Percentiles rank a stretch among this genome's conserved stretches.
These are phyloP conservation scores for Thelephora ganbajun DNA, from an alignment of 768 basidiomycete species.

Conservation along the genomic window DNA sequence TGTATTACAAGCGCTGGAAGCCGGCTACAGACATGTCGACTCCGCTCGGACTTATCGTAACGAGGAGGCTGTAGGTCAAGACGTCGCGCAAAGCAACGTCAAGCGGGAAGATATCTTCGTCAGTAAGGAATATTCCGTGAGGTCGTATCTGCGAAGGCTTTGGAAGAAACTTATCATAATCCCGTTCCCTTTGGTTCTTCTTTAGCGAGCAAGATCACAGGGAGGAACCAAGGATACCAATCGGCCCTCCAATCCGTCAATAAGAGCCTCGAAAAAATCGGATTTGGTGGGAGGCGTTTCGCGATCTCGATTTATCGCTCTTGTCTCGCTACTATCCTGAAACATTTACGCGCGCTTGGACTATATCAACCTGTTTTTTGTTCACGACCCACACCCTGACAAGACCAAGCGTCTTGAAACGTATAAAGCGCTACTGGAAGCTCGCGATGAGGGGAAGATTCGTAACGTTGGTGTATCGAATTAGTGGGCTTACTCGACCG, in stretches of 20 bases:
- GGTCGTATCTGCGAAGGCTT: background rate
- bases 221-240: conserved; percentile 20
- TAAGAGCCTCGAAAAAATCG: conserved; percentile 16
- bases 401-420: conserved; percentile 23
- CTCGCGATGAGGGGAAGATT: conserved; percentile 22
- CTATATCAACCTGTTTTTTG: conserved; percentile 33
- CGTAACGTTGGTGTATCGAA: conserved; percentile 32
- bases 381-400: conserved; percentile 29
- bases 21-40: conserved; percentile 68
- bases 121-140: conserved; percentile 29
- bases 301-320: too few species aligned
- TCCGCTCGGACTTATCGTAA: conserved; percentile 20
- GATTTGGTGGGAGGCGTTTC: too few species aligned
- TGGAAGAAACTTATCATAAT: too few species aligned
- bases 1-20: conserved; percentile 45
- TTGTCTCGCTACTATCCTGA: too few species aligned
- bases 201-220: conserved; percentile 32
- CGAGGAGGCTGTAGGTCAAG: conserved; percentile 19
- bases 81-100: conserved; percentile 41
- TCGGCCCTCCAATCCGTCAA: conserved; percentile 14
- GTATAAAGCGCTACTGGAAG: conserved; percentile 25
- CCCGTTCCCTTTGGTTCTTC: too few species aligned
- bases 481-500: conserved; percentile 21
- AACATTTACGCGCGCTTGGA: too few species aligned
- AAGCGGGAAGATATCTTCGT: conserved; percentile 52